phyloP scores from a whole-genome alignment of 805 yeast species.

The Wickerhamiella azyma region DNA sequence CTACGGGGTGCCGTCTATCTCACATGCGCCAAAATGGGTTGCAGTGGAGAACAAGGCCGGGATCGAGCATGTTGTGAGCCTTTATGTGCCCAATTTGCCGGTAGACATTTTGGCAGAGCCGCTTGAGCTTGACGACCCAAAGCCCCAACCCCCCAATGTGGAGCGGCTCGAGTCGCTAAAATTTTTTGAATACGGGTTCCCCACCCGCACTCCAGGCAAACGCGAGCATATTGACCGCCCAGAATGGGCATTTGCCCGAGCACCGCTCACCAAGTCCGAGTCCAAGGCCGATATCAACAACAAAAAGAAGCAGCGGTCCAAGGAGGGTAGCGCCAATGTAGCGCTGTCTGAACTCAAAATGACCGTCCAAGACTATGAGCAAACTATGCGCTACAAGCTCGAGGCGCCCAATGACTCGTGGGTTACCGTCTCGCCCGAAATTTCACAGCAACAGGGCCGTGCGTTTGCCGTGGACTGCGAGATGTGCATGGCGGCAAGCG shows the following conservation, averaged over 20 bases:
- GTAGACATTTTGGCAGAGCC: slow-evolving; percentile 1
- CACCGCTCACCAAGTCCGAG: slow-evolving; percentile 46
- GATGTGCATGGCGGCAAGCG: slow-evolving; percentile 58
- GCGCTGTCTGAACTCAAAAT: slow-evolving; percentile 26
- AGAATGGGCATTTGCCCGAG: slow-evolving; percentile 39
- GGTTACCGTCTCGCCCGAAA: neutral
- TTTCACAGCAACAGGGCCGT: slow-evolving; percentile 11
- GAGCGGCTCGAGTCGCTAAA: slow-evolving; percentile 26
- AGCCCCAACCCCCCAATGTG: slow-evolving; percentile 15
- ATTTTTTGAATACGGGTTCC: slow-evolving; percentile 33
- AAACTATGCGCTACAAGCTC: neutral
- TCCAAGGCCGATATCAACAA: slow-evolving; percentile 18
- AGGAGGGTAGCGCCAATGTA: neutral
- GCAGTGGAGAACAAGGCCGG: slow-evolving; percentile 34
- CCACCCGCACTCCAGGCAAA: slow-evolving; percentile 54
- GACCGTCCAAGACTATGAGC: neutral
- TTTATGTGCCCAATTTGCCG: slow-evolving; percentile 53
- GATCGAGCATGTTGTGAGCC: slow-evolving; percentile 41
- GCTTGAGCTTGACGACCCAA: slow-evolving; percentile 33
- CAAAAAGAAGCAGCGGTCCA: slow-evolving; percentile 25
- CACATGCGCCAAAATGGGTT: slow-evolving; percentile 37
- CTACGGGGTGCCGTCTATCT: slow-evolving; percentile 27
- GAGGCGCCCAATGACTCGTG: neutral
- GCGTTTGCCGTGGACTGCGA: slow-evolving; percentile 87
- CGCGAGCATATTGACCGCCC: slow-evolving; percentile 42